These are phyloP conservation scores for Pistacia integerrima DNA, from an alignment of 345 rosid species.

Conservation along the genomic window DNA sequence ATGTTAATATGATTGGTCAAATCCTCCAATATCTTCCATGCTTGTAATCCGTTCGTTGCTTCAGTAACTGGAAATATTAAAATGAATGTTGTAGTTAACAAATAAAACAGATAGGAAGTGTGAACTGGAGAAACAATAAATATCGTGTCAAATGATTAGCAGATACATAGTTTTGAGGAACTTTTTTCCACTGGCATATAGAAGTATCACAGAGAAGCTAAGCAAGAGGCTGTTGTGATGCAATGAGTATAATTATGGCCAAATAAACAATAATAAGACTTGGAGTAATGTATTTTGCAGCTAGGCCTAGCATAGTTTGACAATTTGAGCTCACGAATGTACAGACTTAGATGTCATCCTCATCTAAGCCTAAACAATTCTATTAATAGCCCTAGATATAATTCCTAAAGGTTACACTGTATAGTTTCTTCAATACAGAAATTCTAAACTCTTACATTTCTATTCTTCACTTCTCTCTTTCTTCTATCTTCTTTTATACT, in stretches of 20 bases:
- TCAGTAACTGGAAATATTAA: conserved; percentile 39
- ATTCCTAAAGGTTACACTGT: background rate
- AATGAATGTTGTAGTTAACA: background rate
- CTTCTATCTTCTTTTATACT: background rate
- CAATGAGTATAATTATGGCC: conserved; percentile 5
- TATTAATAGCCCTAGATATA: too few relatives aligned
- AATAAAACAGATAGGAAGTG: background rate
- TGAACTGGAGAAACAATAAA: background rate
- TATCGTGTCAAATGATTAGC: background rate
- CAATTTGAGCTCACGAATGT: background rate
- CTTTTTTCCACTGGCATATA: background rate
- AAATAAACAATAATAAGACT: background rate
- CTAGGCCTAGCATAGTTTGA: background rate
- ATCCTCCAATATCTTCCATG: conserved; percentile 62
- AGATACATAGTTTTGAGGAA: background rate
- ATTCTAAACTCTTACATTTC: background rate
- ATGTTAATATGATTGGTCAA: conserved; percentile 52
- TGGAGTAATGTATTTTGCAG: background rate
- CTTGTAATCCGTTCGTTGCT: conserved; percentile 61
- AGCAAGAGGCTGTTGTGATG: background rate
- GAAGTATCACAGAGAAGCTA: background rate
- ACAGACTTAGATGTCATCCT: background rate
- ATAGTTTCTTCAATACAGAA: background rate
- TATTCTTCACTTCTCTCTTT: background rate
- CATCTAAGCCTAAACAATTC: background rate